Evolutionary conservation across 768 basidiomycete species (phyloP).

Genomic region (Phanerochaete carnosa): DNA sequence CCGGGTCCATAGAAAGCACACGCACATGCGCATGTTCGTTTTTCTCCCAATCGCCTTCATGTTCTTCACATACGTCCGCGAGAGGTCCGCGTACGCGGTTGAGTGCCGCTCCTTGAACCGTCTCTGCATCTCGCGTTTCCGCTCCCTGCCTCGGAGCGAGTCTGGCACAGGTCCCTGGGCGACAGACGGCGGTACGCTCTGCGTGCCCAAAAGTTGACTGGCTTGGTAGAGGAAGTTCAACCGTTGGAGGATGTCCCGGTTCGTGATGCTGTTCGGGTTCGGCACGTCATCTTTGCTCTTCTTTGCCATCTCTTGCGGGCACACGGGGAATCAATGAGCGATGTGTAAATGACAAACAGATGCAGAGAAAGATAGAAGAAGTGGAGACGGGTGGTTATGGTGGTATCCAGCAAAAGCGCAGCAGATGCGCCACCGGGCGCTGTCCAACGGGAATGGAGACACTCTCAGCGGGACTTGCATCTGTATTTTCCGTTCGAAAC

Average conservation of each 20-base stretch:
- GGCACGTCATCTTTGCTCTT: slow-evolving; percentile 56
- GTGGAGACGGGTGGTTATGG: no score
- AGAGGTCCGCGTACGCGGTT: slow-evolving; percentile 45
- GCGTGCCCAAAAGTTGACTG: slow-evolving; percentile 48
- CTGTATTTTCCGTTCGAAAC: no score
- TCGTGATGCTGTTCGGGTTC: slow-evolving; percentile 54
- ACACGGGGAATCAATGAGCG: not conserved
- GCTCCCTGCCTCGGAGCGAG: not conserved
- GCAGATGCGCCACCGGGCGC: no score
- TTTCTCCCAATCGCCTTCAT: slow-evolving; percentile 76
- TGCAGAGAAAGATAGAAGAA: not conserved
- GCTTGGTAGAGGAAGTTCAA: slow-evolving; percentile 87
- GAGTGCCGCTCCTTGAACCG: slow-evolving; percentile 27
- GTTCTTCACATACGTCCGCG: slow-evolving; percentile 57
- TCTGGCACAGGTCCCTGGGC: slow-evolving; percentile 34
- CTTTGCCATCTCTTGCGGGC: slow-evolving; percentile 53
- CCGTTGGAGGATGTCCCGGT: slow-evolving; percentile 77
- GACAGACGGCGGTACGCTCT: not conserved
- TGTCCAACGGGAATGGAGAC: no score
- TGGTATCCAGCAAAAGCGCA: no score
- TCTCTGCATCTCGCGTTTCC: slow-evolving; percentile 10
- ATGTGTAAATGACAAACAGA: not conserved
- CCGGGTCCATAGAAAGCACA: slow-evolving; percentile 8
- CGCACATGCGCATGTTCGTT: slow-evolving; percentile 74
- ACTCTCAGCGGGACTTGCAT: no score